These are phyloP conservation scores for Hypomontagnella monticulosa DNA, from an alignment of 495 filamentous ascomycete genomes.

Conservation along the genomic window DNA sequence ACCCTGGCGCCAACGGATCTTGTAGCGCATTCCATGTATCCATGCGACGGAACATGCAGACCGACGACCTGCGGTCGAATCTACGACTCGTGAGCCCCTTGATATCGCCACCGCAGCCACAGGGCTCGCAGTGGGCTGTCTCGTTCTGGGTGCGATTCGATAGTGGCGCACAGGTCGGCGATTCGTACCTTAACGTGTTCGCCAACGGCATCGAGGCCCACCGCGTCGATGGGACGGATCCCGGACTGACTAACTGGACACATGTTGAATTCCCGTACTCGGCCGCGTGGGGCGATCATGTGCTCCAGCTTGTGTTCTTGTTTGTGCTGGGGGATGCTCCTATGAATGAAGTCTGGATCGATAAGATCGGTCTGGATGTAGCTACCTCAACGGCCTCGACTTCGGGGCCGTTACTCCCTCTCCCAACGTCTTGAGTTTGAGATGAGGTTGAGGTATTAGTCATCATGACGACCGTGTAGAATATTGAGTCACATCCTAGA, in stretches of 20 bases:
- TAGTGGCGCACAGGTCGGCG: not conserved
- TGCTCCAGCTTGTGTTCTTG: constrained; percentile 34
- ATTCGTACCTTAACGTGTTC: constrained; percentile 27
- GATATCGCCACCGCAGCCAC: constrained; percentile 19
- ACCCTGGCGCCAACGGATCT: constrained; percentile 32
- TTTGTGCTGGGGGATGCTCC: constrained; percentile 22
- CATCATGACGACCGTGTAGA: too few relatives aligned
- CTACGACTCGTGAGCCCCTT: constrained; percentile 39
- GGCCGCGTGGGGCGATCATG: not conserved
- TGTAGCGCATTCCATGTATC: constrained; percentile 39
- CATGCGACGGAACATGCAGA: constrained; percentile 40
- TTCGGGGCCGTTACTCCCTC: not conserved
- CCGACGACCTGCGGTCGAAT: constrained; percentile 38
- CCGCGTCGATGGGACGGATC: constrained; percentile 23
- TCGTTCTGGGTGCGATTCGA: constrained; percentile 39
- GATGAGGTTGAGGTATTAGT: too few relatives aligned
- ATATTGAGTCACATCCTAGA: too few relatives aligned
- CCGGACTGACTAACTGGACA: constrained; percentile 14
- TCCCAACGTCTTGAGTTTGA: not conserved
- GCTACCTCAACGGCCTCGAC: not conserved
- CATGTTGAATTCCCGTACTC: constrained; percentile 27
- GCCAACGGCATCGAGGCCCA: constrained; percentile 35
- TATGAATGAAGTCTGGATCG: constrained; percentile 34
- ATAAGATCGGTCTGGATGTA: constrained; percentile 28
- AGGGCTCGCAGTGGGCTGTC: constrained; percentile 26